phyloP scores from a whole-genome alignment of 352 stramenopile genomes.

The Globisporangium solare region DNA sequence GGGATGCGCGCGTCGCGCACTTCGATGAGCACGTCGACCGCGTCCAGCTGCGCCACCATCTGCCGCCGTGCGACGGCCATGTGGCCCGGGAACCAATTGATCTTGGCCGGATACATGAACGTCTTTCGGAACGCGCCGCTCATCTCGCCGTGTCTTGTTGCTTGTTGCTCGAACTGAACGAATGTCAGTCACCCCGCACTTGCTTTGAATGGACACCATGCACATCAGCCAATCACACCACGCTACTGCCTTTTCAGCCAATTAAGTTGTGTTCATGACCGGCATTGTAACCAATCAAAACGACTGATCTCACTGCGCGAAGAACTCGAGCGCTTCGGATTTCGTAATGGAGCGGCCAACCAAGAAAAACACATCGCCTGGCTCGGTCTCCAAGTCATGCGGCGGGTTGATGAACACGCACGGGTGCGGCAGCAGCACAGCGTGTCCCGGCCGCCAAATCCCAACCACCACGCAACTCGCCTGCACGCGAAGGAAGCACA shows the following conservation, averaged over 20 bases:
- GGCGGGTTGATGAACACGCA: conserved; percentile 66
- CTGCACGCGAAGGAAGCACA: conserved; percentile 11
- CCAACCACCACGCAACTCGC: conserved; percentile 58
- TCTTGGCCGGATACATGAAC: conserved; percentile 75
- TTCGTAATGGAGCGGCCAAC: conserved; percentile 64
- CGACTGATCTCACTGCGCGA: conserved; percentile 6
- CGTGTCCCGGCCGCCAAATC: conserved; percentile 52
- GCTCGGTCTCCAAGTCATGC: conserved; percentile 48
- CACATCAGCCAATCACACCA: conserved; percentile 18
- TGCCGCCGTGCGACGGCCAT: conserved; percentile 76
- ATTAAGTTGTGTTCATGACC: neutral
- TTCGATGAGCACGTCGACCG: conserved; percentile 80
- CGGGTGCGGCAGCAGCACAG: conserved; percentile 49
- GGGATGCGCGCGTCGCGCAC: conserved; percentile 81
- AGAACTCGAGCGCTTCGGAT: conserved; percentile 26
- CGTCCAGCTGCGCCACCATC: conserved; percentile 80
- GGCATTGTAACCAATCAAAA: neutral
- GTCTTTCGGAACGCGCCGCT: conserved; percentile 57
- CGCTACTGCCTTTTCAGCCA: neutral
- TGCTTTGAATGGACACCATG: conserved; percentile 1
- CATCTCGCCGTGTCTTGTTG: conserved; percentile 23
- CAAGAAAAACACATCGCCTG: conserved; percentile 60
- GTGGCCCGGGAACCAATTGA: conserved; percentile 88
- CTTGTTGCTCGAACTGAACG: conserved; percentile 2
- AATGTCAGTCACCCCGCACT: neutral